A percentile compares a stretch with the other conserved stretches of the same genome.
These are phyloP conservation scores for Colletotrichum musicola DNA, from an alignment of 2,329 filamentous ascomycete genomes.

Conservation along the genomic window DNA sequence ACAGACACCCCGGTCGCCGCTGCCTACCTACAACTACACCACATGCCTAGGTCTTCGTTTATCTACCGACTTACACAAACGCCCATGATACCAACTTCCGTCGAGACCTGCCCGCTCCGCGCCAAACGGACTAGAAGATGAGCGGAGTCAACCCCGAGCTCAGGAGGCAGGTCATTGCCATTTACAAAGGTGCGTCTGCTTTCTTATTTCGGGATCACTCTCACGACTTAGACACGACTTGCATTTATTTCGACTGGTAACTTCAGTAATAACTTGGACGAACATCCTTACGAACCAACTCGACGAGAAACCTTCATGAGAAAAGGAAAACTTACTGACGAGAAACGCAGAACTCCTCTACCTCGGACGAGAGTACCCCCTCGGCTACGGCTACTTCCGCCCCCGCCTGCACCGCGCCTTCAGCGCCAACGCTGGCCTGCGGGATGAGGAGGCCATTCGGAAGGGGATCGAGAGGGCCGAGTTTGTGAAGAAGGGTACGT, in stretches of 20 bases:
- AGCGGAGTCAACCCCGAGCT: slow-evolving; percentile 65
- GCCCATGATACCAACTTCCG: not conserved
- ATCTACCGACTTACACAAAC: not conserved
- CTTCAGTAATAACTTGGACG: not conserved
- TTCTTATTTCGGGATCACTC: too few relatives aligned
- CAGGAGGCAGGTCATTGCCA: slow-evolving; percentile 81
- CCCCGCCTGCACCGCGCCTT: slow-evolving; percentile 88
- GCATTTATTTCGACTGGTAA: not conserved
- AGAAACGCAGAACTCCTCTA: slow-evolving; percentile 79
- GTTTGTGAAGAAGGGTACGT: slow-evolving; percentile 90
- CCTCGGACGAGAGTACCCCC: slow-evolving; percentile 87
- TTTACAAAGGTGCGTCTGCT: slow-evolving; percentile 81
- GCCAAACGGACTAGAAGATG: slow-evolving; percentile 12
- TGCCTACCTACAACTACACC: too few relatives aligned
- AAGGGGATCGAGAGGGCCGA: slow-evolving; percentile 82
- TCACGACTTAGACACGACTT: not conserved
- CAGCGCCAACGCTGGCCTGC: slow-evolving; percentile 76
- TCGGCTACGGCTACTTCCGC: slow-evolving; percentile 85
- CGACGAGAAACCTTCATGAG: too few relatives aligned
- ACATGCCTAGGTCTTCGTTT: too few relatives aligned
- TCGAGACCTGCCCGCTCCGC: not conserved
- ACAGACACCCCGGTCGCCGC: not conserved
- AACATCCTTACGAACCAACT: not conserved
- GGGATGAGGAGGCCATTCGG: slow-evolving; percentile 80
- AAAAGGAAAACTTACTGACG: not conserved